Evolutionary conservation across 495 filamentous ascomycete species (phyloP), one percentile per base, ranked within the genome.

Genomic region (Penicillium robsamsonii): DNA sequence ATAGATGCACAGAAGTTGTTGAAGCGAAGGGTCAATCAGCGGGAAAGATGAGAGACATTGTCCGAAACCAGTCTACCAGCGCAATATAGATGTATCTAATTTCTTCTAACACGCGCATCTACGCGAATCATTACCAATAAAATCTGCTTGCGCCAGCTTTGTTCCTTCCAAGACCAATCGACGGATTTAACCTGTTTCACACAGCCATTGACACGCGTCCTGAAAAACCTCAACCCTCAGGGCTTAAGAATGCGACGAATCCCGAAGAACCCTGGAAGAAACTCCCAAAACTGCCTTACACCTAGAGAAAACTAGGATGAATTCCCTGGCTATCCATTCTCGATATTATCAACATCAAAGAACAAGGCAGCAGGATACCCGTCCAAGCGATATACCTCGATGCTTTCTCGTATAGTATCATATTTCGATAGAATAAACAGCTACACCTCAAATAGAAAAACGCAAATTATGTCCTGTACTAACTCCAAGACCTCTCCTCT

Each of bases 161-260:
- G 13, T 37, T 49, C 0, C 12, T 0, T 17, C 15, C 35, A 38
- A 25, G 18, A 5, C 20, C 25, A 49, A 30, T 11, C 13, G 1
- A 33, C n/a, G 15, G 37, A 51, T 4, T 51, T 22, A 30, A 53
- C 15, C 25, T 53, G 13, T 50, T 38, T 25, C 17, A 27, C 38
- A 33, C 47, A 41, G 47, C 59, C 58, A 69, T 68, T 70, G 58
- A 64, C 59, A 72, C 69, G 69, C 69, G 69, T 70, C 60, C 56
- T 53, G 31, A 24, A n/a, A 46, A 38, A 33, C 38, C 13, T 22
- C 42, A 46, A 45, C 41, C 4, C 30, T n/a, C 41, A 33, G 6
- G 25, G 8, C 38, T 8, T 31, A 41, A 48, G 65, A 66, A 68
- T 68, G 63, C 25, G 22, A 17, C 40, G 30, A 46, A 46, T 31